Percentiles rank a stretch among this genome's conserved stretches.
Conservation (phyloP, 2,329 filamentous ascomycete species). For the Pestalotiopsis sp. region DNA sequence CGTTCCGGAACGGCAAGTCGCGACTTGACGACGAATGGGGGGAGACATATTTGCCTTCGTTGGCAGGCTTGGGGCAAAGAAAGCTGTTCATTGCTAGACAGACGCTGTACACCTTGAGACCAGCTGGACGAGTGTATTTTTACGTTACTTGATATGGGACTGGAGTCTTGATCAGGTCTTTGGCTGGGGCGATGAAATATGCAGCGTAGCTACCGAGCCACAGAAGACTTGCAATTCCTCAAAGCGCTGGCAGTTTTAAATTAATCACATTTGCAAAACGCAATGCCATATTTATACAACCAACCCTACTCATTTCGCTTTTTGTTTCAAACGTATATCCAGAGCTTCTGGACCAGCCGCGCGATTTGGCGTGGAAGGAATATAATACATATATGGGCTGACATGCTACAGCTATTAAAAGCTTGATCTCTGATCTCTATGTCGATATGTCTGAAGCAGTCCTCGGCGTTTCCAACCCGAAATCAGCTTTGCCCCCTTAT, state of each 20-base stretch:
- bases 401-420: neutral
- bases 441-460: neutral
- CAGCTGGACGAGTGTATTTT: neutral
- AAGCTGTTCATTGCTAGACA: neutral
- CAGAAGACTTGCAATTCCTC: neutral
- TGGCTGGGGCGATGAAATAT: neutral
- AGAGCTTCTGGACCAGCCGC: slow-evolving; percentile 1
- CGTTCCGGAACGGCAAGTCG: slow-evolving; percentile 3
- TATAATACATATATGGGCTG: slow-evolving; percentile 3
- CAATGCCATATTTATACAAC: neutral
- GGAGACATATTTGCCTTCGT: neutral
- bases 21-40: neutral
- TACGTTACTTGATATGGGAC: neutral
- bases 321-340: neutral
- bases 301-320: neutral
- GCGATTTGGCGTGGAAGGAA: neutral
- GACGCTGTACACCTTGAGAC: neutral
- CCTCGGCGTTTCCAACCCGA: neutral
- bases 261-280: neutral
- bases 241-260: neutral
- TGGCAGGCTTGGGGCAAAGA: neutral
- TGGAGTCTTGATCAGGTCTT: neutral
- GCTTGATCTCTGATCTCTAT: neutral
- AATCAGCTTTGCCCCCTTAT: neutral
- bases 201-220: neutral